These are phyloP conservation scores for Trametes polyzona DNA, from an alignment of 1,284 basidiomycete species.

Conservation along the genomic window DNA sequence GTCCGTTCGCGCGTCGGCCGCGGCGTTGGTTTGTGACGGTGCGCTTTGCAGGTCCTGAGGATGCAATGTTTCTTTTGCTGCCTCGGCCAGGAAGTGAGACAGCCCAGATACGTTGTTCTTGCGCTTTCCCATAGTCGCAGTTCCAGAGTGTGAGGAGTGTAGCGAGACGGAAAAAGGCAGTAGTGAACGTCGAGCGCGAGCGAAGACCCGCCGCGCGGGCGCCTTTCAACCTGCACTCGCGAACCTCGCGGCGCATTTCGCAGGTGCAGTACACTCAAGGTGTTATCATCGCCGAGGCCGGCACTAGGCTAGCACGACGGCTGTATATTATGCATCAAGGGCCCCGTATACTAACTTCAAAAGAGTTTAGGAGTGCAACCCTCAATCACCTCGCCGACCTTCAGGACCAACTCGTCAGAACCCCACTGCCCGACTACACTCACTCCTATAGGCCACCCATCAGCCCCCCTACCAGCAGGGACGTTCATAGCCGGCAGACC, in stretches of 20 bases:
- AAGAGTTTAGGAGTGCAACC: too few relatives aligned
- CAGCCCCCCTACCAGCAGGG: conserved; percentile 55
- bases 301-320: too few relatives aligned
- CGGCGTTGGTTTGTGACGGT: not conserved
- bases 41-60: not conserved
- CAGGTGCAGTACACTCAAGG: too few relatives aligned
- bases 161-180: too few relatives aligned
- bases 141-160: too few relatives aligned
- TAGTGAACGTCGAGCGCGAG: too few relatives aligned
- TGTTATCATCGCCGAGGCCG: too few relatives aligned
- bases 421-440: conserved; percentile 94
- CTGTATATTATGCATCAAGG: too few relatives aligned
- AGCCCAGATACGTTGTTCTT: conserved; percentile 51
- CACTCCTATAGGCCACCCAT: conserved; percentile 87
- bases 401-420: conserved; percentile 67
- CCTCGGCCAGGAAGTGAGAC: conserved; percentile 51
- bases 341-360: too few relatives aligned
- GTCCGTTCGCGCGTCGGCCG: not conserved
- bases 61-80: conserved; percentile 21
- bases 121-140: conserved; percentile 43
- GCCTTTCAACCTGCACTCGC: too few relatives aligned
- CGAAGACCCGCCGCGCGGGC: too few relatives aligned
- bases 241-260: too few relatives aligned
- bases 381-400: conserved; percentile 49
- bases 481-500: conserved; percentile 86